Conservation (phyloP, 768 basidiomycete genomes). For the Crassisporium funariophilum region DNA sequence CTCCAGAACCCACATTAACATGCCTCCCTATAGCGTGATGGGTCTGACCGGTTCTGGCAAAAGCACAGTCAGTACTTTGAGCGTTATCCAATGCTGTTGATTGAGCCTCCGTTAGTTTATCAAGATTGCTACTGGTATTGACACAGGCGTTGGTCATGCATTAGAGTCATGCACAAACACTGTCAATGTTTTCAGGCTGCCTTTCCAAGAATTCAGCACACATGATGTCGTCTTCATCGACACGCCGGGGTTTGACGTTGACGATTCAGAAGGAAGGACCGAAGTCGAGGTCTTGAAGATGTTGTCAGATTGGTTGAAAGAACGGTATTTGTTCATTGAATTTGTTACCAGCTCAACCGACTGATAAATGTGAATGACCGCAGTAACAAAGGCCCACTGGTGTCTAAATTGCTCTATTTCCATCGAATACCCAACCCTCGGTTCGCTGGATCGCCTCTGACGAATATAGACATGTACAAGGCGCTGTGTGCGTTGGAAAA, state of each 20-base stretch:
- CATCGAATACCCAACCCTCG: too few species aligned
- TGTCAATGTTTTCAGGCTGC: constrained; percentile 17
- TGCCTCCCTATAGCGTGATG: constrained; percentile 22
- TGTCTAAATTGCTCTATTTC: too few species aligned
- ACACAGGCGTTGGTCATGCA: constrained; percentile 3
- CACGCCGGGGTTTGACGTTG: constrained; percentile 32
- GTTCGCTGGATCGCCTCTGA: too few species aligned
- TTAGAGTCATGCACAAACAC: constrained; percentile 14
- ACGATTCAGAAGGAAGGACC: constrained; percentile 11
- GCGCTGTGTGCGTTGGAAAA: too few species aligned
- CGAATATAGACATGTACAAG: too few species aligned
- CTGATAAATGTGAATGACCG: too few species aligned
- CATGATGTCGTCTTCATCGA: constrained; percentile 25
- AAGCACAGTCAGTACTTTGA: constrained; percentile 22
- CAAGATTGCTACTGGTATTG: constrained; percentile 2
- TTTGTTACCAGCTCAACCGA: too few species aligned
- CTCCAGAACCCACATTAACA: background rate
- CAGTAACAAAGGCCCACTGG: too few species aligned
- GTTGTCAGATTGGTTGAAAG: constrained; percentile 20
- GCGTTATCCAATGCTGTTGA: background rate
- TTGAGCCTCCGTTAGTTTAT: constrained; percentile 11
- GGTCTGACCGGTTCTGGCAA: too few species aligned
- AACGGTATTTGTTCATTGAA: too few species aligned
- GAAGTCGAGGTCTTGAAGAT: constrained; percentile 13
- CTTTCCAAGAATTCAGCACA: constrained; percentile 11